Evolutionary conservation across 2,329 filamentous ascomycete genomes (phyloP), one percentile per base, ranked within the genome.

Genomic region (Colletotrichum sp.): DNA sequence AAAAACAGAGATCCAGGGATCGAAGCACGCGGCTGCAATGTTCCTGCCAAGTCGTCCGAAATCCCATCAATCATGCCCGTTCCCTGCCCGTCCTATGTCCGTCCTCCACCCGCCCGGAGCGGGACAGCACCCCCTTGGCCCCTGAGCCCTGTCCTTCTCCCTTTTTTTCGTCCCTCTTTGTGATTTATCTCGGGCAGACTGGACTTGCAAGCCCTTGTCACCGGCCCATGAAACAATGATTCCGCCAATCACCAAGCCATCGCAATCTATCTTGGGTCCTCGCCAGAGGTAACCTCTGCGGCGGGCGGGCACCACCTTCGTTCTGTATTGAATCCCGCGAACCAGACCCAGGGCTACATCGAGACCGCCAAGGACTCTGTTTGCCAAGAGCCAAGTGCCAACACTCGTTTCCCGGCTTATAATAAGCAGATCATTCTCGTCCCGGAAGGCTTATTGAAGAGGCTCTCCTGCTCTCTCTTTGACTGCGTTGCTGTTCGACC

Each of bases 41-140:
- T 67, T 72, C 62, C 62, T 72, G 56, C 73, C 55, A 67, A 71
- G 56, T 55, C 26, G 38, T 62, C 62, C 56, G n/a, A 36, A 72
- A 72, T 71, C 73, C 73, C 69, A 62, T 75, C 69, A 72, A 72
- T 75, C 69, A 75, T 58, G 38, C 62, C 55, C 32, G 38, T 62
- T 72, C 38, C 69, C 38, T 74, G 38, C 62, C 55, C 32, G 38
- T 62, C 67, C 55, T 62, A 32, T 72, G 72, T 32, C 61, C 16
- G 30, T 21, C 62, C 38, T 67, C 69, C 72, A 67, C 67, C 67
- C 67, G 59, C 58, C 38, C 68, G 38, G 68, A 72, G 68, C 55
- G 52, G 61, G 61, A 71, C 72, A 28, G 26, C 30, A 8, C 28
- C 28, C 71, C 62, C 62, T 72, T 52, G 48, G 30, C 36, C 26